Evolutionary conservation across 176 grass and related monocot species (phyloP), one percentile per base, ranked within the genome.

Genomic region (Triticum turgidum): DNA sequence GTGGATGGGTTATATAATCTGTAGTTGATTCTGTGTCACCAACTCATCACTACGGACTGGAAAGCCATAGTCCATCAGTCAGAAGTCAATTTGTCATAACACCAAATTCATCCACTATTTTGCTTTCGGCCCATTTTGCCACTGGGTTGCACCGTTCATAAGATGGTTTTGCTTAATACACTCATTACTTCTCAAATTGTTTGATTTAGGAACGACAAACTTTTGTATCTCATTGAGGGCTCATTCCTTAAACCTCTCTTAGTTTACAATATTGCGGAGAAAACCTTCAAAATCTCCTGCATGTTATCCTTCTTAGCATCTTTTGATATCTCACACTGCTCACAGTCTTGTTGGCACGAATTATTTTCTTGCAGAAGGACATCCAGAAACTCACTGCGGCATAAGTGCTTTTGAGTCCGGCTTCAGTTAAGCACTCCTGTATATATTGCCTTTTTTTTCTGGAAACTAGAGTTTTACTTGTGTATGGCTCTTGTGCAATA

Each of bases 351-450:
- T 52, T 75, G 61, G 14, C 51, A 76, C 65, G 37, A 2, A 69
- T 81, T 76, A 76, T 81, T 76, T 61, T 88, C 11, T 88, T 93
- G 85, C 92, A 99, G 94, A 99, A 94, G 87, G 97, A 99, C 89
- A 94, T 99, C 82, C 82, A 93, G 80, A 99, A 93, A 86, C 85
- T 99, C 42, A 45, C 91, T 37, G 86, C 90, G 8, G 89, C 90
- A 49, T 99, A 88, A 90, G 41, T 80, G 75, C 11, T 85, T 88
- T 65, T 24, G 27, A 64, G 70, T 58, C 78, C 42, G 33, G 52
- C 29, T 85, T 77, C 86, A 77, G 63, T 70, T 82, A 52, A 91
- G 41, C 65, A 77, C 24, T 61, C 73, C 7, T 88, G 82, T 82
- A 85, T 65, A 88, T 88, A 85, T 72, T 67, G 18, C 12, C 47